Percentiles rank a stretch among this genome's conserved stretches.
These are phyloP conservation scores for Macrocystidia cucumis DNA, from an alignment of 1,284 basidiomycete genomes.

Conservation along the genomic window DNA sequence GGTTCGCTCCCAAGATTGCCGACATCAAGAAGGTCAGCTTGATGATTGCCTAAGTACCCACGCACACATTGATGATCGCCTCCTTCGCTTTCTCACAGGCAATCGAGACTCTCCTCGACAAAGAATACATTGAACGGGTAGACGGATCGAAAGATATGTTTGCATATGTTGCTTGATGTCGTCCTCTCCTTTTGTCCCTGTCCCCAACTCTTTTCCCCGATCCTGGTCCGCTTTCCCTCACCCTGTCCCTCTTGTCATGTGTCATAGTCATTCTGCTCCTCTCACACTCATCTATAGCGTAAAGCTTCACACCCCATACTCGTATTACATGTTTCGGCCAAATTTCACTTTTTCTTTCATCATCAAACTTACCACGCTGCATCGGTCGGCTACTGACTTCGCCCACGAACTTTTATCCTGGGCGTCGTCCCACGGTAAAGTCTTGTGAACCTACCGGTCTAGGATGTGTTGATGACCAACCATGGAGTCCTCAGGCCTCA, in stretches of 20 bases:
- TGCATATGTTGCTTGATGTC: slow-evolving; percentile 65
- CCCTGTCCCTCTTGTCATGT: not conserved
- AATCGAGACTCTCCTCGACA: slow-evolving; percentile 95
- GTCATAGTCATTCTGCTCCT: no score
- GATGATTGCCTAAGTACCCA: not conserved
- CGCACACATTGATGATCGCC: not conserved
- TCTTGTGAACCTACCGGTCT: no score
- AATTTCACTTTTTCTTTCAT: slow-evolving; percentile 3
- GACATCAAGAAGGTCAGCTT: slow-evolving; percentile 80
- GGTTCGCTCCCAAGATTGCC: slow-evolving; percentile 86
- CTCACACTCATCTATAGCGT: not conserved
- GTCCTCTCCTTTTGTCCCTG: slow-evolving; percentile 3
- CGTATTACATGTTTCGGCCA: slow-evolving; percentile 5
- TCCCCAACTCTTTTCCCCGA: not conserved
- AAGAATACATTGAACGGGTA: slow-evolving; percentile 95
- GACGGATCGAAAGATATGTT: slow-evolving; percentile 78
- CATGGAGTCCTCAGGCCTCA: no score
- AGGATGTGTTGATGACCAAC: no score
- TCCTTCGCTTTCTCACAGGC: slow-evolving; percentile 44
- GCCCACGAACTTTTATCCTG: no score
- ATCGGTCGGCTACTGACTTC: no score
- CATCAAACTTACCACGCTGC: no score
- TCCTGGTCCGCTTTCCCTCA: not conserved
- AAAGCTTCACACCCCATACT: not conserved
- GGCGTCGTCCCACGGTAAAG: no score